Evolutionary conservation across 345 rosid species (phyloP).

Genomic region (Populus tremula): DNA sequence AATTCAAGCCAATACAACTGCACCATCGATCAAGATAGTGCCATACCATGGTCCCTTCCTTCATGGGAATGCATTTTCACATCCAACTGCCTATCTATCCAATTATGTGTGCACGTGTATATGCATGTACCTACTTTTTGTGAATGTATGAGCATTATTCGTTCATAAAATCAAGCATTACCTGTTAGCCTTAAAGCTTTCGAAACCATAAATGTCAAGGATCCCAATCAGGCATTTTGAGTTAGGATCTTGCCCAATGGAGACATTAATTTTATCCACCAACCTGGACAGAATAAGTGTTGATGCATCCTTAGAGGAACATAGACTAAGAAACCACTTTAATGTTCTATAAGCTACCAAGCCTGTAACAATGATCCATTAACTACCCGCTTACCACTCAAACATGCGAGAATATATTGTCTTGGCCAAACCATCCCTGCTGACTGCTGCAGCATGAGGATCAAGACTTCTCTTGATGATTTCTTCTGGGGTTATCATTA

Average conservation of each 20-base stretch:
- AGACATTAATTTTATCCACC: constrained; percentile 46
- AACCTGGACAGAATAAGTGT: constrained; percentile 49
- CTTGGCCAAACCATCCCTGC: constrained; percentile 93
- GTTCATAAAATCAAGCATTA: constrained; percentile 23
- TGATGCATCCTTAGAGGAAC: constrained; percentile 5
- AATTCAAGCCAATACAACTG: neutral
- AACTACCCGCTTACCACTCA: constrained; percentile 55
- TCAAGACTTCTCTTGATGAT: constrained; percentile 77
- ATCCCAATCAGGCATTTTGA: constrained; percentile 73
- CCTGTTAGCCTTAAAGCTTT: constrained; percentile 87
- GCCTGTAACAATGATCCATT: constrained; percentile 7
- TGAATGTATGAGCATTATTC: neutral
- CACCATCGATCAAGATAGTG: neutral
- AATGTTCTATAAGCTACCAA: neutral
- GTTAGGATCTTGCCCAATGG: constrained; percentile 33
- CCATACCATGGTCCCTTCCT: neutral
- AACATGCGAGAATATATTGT: constrained; percentile 81
- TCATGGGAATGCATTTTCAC: neutral
- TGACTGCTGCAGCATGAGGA: constrained; percentile 62
- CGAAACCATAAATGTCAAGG: constrained; percentile 92
- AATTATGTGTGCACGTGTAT: neutral
- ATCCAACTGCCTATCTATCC: neutral
- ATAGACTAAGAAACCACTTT: neutral
- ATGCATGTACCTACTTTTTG: no score
- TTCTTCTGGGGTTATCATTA: constrained; percentile 85